Base-by-base conservation (phyloP, 352 stramenopile genomes). In the Pythium coloratum region DNA sequence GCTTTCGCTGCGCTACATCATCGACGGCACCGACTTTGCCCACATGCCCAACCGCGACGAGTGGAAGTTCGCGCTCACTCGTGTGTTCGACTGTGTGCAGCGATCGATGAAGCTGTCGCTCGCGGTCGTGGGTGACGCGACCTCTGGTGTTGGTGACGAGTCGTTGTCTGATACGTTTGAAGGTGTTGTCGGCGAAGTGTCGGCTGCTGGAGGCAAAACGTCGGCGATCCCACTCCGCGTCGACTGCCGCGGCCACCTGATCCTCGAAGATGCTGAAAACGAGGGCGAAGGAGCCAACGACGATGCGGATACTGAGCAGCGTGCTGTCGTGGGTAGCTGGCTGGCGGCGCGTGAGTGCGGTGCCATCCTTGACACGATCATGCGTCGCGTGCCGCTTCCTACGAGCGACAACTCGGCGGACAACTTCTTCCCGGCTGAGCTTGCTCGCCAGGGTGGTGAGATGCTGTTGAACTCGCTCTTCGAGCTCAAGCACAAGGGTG, bases 401-500 rank as follows among this genome's bases (percentile, higher is more conserved):
- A 69, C 34, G 3, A 56, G 16, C 13, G 55, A 63, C 1, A 24
- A 40, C 1, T 30, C 55, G 9, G 32, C 75, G 8, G 60, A n/a
- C 32, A 30, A 74, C 24, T 80, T 80, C n/a, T 83, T 89, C 44
- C 76, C 81, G 2, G 69, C 74, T 20, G 78, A 89, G 20, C 82
- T 84, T 62, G 81, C 86, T 7, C 66, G 81, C n/a, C 67, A 71
- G 18, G 76, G 75, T 36, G 90, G 88, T 14, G 86, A 94, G 55
- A 82, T 78, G 55, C 74, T 96, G 18, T 66, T 97, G 6, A 84
- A 93, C 67, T 84, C 88, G 53, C 69, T 97, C 16, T 92, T 95
- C 62, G 82, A 91, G 42, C 77, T 97, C 18, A 96, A 96, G 62
- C 90, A 97, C 76, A 92, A 94, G 63, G 90, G 90, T 2, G 89